Conservation (phyloP, 345 rosid species). For the Citrus sp. region DNA sequence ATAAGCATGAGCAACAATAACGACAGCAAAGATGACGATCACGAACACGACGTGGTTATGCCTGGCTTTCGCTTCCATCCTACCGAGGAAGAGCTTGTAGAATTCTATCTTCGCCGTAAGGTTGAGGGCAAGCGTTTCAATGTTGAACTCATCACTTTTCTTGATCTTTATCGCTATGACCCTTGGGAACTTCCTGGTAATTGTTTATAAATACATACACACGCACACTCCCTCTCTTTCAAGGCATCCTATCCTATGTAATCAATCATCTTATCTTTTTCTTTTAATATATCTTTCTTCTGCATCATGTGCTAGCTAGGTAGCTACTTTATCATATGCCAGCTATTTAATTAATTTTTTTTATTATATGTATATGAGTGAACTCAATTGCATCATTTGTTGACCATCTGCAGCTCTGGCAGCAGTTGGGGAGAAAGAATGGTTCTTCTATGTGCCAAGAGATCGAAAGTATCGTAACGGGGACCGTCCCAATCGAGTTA, state of each 20-base stretch:
- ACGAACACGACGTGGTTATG: constrained; percentile 96
- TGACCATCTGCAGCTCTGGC: constrained; percentile 60
- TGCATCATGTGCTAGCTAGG: neutral
- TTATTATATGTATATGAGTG: no score
- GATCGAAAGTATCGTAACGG: constrained; percentile 95
- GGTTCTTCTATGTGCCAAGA: constrained; percentile 98
- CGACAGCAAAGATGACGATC: constrained; percentile 46
- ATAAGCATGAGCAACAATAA: constrained; percentile 18
- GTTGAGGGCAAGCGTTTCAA: constrained; percentile 99
- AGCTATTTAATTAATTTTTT: no score
- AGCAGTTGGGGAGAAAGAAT: constrained; percentile 97
- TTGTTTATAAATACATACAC: neutral
- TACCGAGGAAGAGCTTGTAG: constrained; percentile 96
- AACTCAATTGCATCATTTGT: neutral
- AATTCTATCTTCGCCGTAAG: constrained; percentile 99
- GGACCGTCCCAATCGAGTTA: constrained; percentile 93
- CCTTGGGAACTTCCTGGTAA: constrained; percentile 99
- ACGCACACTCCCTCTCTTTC: neutral
- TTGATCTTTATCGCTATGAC: constrained; percentile 98
- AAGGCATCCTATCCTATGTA: constrained; percentile 1
- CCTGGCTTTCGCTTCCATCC: constrained; percentile 99
- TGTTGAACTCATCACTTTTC: constrained; percentile 96
- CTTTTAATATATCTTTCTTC: neutral
- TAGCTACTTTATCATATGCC: neutral
- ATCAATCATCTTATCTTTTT: neutral